These are phyloP conservation scores for Mortierella sp. DNA, from an alignment of 371 early-diverging fungal species.

Conservation along the genomic window DNA sequence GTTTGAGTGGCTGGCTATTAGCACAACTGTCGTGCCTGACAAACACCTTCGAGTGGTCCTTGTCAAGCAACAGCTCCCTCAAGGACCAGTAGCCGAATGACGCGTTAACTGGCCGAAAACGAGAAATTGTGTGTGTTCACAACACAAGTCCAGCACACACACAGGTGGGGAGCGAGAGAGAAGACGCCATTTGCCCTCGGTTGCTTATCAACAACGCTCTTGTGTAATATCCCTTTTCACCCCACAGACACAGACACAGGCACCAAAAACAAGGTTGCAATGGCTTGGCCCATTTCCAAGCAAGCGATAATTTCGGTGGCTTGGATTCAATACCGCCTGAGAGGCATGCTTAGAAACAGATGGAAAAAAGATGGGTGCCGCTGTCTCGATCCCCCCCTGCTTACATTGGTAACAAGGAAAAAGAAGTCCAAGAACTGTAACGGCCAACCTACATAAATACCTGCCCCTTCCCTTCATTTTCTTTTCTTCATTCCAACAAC, in stretches of 20 bases:
- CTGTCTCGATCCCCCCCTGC: not conserved
- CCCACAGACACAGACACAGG: no score
- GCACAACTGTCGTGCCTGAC: not conserved
- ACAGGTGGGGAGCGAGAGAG: not conserved
- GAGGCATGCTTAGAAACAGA: not conserved
- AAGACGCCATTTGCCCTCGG: not conserved
- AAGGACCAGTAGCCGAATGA: not conserved
- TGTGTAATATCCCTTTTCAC: not conserved
- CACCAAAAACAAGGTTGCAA: not conserved
- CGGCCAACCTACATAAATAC: slow-evolving; percentile 6
- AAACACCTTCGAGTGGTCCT: no score
- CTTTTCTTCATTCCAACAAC: not conserved
- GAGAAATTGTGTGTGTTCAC: not conserved
- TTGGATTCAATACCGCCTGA: not conserved
- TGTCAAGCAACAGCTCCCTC: not conserved
- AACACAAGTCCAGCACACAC: not conserved
- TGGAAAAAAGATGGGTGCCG: not conserved
- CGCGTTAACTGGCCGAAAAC: not conserved
- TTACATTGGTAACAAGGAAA: not conserved
- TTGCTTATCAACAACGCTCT: not conserved
- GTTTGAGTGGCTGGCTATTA: not conserved
- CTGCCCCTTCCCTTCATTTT: not conserved
- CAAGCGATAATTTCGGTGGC: not conserved
- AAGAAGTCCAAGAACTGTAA: not conserved
- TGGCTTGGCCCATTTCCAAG: slow-evolving; percentile 14